Percentiles rank a stretch among this genome's conserved stretches.
Evolutionary conservation across 257 asterid genomes (phyloP).

Genomic region (Solanum gandarillasii): DNA sequence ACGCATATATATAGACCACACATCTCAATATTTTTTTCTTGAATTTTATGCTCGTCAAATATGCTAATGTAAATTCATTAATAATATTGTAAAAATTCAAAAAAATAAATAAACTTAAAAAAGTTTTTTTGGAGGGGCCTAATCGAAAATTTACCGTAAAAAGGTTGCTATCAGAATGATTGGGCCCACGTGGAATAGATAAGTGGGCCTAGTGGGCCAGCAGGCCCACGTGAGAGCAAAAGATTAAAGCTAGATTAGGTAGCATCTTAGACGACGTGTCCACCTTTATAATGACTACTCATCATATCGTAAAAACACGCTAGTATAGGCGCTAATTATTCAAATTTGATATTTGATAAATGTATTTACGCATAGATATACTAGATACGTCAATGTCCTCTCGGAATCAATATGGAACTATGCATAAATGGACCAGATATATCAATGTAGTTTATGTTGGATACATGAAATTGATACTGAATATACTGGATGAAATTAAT

Average conservation of each 20-base stretch:
- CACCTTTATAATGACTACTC: not conserved
- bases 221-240: not conserved
- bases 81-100: no score
- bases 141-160: not conserved
- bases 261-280: not conserved
- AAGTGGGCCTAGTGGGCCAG: not conserved
- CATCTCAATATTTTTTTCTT: not conserved
- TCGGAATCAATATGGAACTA: no score
- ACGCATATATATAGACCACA: no score
- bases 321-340: not conserved
- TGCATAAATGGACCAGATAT: no score
- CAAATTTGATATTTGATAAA: no score
- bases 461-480: not conserved
- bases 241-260: not conserved
- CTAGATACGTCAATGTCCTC: not conserved
- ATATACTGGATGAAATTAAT: not conserved
- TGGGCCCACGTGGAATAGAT: not conserved
- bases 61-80: not conserved
- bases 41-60: not conserved
- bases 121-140: not conserved
- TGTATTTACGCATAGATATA: not conserved
- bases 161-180: not conserved
- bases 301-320: not conserved
- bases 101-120: no score
- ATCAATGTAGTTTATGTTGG: not conserved